Conservation (phyloP, 2,329 filamentous ascomycete genomes). For the Diaporthe australafricana region DNA sequence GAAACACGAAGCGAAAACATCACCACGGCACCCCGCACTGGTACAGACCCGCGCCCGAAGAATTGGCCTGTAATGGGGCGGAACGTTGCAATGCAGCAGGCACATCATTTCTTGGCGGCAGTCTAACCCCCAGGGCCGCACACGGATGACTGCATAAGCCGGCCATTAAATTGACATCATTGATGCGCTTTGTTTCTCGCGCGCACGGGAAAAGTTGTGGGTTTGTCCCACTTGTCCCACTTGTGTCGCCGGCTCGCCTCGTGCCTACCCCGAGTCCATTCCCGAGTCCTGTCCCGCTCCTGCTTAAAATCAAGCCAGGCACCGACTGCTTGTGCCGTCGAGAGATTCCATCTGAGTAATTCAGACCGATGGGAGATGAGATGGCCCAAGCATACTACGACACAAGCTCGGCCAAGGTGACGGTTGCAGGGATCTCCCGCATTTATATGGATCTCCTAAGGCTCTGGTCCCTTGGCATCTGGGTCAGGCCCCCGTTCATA, state of each 20-base stretch:
- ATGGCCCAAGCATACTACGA: conserved; percentile 5
- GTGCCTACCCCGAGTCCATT: neutral
- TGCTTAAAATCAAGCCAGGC: neutral
- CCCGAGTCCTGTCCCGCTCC: neutral
- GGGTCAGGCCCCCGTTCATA: conserved; percentile 9
- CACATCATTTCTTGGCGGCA: conserved; percentile 24
- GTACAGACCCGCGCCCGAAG: neutral
- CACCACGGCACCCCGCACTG: conserved; percentile 6
- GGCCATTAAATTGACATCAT: conserved; percentile 25
- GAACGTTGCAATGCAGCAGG: conserved; percentile 18
- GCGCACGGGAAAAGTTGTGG: neutral
- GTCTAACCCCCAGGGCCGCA: conserved; percentile 1
- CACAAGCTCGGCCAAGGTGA: conserved; percentile 28
- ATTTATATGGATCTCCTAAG: conserved; percentile 7
- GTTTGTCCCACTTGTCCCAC: neutral
- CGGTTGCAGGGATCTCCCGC: conserved; percentile 13
- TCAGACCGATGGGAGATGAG: conserved; percentile 17
- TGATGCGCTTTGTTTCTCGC: neutral
- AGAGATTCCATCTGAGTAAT: neutral
- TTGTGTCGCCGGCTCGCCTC: neutral
- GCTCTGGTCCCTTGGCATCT: conserved; percentile 10
- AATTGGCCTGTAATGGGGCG: neutral
- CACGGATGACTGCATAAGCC: conserved; percentile 24
- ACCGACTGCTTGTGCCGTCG: neutral
- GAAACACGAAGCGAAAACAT: conserved; percentile 7